Evolutionary conservation across 805 yeast genomes (phyloP).

Genomic region (Starmerella bombi): DNA sequence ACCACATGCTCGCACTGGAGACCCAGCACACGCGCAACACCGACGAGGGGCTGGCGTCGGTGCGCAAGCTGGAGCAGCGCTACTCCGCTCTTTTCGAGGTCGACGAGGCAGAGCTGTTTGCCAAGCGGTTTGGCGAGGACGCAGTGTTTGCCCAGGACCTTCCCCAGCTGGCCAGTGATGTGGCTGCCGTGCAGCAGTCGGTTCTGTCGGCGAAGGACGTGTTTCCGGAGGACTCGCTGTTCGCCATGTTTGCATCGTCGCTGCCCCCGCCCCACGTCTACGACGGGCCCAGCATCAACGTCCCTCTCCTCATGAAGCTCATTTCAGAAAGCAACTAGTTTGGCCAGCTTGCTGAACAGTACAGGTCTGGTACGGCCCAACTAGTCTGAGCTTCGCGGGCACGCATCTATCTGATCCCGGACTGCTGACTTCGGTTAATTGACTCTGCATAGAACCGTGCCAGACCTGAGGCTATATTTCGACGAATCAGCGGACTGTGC

Average conservation of each 20-base stretch:
- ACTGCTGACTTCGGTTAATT: too few species aligned
- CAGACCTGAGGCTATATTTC: too few species aligned
- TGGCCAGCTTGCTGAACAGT: too few species aligned
- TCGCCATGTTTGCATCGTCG: constrained; percentile 8
- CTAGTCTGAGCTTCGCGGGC: too few species aligned
- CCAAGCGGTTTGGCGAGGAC: constrained; percentile 18
- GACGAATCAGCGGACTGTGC: too few species aligned
- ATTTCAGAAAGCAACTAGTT: too few species aligned
- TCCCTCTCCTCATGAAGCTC: constrained; percentile 11
- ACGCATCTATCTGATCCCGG: too few species aligned
- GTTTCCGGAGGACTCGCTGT: background rate
- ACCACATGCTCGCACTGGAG: constrained; percentile 54
- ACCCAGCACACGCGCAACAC: constrained; percentile 39
- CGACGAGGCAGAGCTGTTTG: constrained; percentile 29
- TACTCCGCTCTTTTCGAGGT: constrained; percentile 56
- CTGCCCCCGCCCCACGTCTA: constrained; percentile 18
- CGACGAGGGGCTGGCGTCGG: constrained; percentile 43
- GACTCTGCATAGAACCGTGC: too few species aligned
- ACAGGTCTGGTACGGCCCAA: too few species aligned
- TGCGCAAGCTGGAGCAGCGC: constrained; percentile 51
- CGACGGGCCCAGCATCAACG: constrained; percentile 19
- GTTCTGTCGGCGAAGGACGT: background rate
- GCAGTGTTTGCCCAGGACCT: background rate
- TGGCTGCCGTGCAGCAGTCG: background rate
- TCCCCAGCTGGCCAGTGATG: background rate